Evolutionary conservation across 1,284 basidiomycete species (phyloP).

Genomic region (Pseudozyma sp.): DNA sequence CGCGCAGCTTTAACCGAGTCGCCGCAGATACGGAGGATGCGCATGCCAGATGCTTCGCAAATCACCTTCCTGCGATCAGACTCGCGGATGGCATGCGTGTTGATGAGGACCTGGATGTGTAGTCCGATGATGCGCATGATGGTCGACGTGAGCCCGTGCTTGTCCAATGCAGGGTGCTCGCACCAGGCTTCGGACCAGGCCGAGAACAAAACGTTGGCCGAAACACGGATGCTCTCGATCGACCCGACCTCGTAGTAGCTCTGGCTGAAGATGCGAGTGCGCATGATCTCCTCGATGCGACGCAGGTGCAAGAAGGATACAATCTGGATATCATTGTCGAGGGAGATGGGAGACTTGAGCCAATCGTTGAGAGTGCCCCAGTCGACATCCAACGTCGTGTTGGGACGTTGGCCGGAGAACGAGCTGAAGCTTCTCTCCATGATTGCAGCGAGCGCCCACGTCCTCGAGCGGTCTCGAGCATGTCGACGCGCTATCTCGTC

Average conservation of each 20-base stretch:
- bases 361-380: constrained; percentile 50
- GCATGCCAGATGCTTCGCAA: constrained; percentile 46
- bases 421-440: constrained; percentile 52
- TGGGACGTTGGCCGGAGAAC: constrained; percentile 48
- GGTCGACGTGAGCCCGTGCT: constrained; percentile 39
- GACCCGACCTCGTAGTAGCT: constrained; percentile 53
- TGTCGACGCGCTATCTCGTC: constrained; percentile 40
- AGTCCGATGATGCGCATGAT: constrained; percentile 48
- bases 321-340: constrained; percentile 44
- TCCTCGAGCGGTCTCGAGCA: constrained; percentile 46
- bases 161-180: constrained; percentile 42
- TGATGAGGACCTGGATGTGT: constrained; percentile 50
- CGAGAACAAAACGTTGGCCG: constrained; percentile 43
- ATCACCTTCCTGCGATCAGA: constrained; percentile 40
- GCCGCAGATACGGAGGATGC: constrained; percentile 41
- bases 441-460: constrained; percentile 49
- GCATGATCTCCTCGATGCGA: constrained; percentile 49
- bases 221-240: constrained; percentile 50
- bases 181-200: constrained; percentile 51
- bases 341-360: constrained; percentile 44
- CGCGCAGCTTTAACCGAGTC: constrained; percentile 42
- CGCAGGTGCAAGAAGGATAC: constrained; percentile 45
- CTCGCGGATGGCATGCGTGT: constrained; percentile 49
- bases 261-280: constrained; percentile 49
- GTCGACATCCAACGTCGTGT: constrained; percentile 47